Evolutionary conservation across 108 stramenopile species (phyloP).

Genomic region (Cyclotella kingstonii): DNA sequence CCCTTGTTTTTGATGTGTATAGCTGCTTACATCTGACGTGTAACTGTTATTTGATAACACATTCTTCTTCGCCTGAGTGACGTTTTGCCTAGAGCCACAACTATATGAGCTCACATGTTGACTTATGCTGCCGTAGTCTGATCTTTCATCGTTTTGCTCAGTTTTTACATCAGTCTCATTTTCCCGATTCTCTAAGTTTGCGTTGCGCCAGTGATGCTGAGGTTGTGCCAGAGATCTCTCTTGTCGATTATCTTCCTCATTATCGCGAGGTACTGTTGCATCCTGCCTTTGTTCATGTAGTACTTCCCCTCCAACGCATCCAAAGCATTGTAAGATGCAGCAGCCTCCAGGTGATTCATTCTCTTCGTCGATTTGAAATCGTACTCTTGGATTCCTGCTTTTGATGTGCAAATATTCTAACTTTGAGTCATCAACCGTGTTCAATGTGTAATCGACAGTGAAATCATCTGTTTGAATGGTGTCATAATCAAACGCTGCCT

Average conservation of each 20-base stretch:
- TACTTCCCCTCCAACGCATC: conserved; percentile 5
- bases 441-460: conserved; percentile 34
- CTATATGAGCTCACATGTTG: background rate
- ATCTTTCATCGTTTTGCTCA: background rate
- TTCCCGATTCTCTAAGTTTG: background rate
- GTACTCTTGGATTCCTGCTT: conserved; percentile 1
- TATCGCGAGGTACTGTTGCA: background rate
- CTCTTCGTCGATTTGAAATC: conserved; percentile 2
- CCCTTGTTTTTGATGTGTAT: background rate
- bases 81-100: background rate
- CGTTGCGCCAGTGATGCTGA: background rate
- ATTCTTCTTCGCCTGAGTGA: background rate
- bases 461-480: conserved; percentile 37
- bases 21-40: background rate
- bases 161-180: background rate
- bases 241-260: background rate
- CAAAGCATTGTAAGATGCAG: conserved; percentile 13
- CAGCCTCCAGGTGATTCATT: background rate
- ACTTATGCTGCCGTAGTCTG: background rate
- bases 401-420: conserved; percentile 17
- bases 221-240: background rate
- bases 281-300: conserved; percentile 6
- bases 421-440: conserved; percentile 19
- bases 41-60: background rate
- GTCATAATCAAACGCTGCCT: conserved; percentile 23